These are phyloP conservation scores for Tritrichomonas foetus DNA, from an alignment of 208 protist species.

Conservation along the genomic window DNA sequence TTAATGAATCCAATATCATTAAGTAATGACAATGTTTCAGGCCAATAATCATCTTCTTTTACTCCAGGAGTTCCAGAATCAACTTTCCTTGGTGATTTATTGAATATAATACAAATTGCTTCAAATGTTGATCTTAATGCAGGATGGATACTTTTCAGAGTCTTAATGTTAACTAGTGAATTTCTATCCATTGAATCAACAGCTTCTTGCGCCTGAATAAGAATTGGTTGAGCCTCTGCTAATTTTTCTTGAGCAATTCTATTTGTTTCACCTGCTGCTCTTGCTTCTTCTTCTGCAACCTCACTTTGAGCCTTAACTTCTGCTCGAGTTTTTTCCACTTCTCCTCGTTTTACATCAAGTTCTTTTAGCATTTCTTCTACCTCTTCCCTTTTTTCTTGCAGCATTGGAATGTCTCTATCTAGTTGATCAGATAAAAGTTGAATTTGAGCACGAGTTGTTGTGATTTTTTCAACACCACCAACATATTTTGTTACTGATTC, in stretches of 20 bases:
- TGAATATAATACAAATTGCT: conserved; percentile 40
- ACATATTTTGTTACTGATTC: background rate
- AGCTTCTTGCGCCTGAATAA: background rate
- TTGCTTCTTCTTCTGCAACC: background rate
- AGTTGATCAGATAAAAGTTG: background rate
- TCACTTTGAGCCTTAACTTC: background rate
- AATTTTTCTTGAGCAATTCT: background rate
- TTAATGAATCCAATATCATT: conserved; percentile 86
- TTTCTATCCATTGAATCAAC: background rate
- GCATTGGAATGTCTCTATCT: background rate
- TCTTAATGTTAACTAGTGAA: conserved; percentile 9
- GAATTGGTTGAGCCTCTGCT: conserved; percentile 3
- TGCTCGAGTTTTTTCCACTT: background rate
- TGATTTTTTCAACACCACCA: conserved; percentile 2
- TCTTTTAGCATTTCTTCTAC: conserved; percentile 21
- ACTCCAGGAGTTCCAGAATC: background rate
- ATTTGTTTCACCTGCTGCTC: background rate
- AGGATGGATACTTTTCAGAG: background rate
- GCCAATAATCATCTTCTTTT: background rate
- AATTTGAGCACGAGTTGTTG: background rate
- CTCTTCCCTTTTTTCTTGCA: background rate
- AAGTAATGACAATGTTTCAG: conserved; percentile 55
- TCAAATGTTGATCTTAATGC: conserved; percentile 30
- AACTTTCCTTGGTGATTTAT: conserved; percentile 9
- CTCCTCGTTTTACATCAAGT: background rate